Conservation (phyloP, 768 basidiomycete genomes). For the Tulasnella sp. region DNA sequence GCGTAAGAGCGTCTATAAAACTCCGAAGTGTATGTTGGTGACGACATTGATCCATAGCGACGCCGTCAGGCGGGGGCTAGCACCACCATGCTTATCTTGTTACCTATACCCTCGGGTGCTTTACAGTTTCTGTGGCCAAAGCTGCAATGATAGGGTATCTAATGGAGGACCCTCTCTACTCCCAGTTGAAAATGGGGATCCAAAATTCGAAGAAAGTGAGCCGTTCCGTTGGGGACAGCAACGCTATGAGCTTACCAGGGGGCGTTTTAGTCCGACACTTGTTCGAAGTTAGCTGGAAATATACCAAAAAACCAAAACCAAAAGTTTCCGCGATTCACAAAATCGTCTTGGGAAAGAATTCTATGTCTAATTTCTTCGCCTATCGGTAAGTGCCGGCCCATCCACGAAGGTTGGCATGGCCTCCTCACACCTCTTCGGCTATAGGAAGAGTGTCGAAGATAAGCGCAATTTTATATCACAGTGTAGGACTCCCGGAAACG, state of each 20-base stretch:
- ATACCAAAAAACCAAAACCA: background rate
- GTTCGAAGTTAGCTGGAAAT: slow-evolving; percentile 3
- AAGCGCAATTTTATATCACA: slow-evolving; percentile 1
- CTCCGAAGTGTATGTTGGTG: background rate
- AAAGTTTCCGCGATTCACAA: background rate
- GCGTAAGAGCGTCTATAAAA: background rate
- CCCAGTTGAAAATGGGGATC: slow-evolving; percentile 9
- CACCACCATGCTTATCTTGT: slow-evolving; percentile 9
- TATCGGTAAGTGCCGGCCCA: background rate
- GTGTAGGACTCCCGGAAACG: slow-evolving; percentile 10
- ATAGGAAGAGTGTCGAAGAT: slow-evolving; percentile 9
- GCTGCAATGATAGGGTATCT: background rate
- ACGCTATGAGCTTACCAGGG: too few relatives aligned
- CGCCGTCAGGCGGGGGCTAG: slow-evolving; percentile 7
- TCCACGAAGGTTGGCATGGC: background rate
- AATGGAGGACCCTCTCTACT: slow-evolving; percentile 10
- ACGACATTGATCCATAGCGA: background rate
- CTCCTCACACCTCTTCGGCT: background rate
- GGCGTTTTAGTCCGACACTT: background rate
- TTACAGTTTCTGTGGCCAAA: slow-evolving; percentile 13
- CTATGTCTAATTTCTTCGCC: background rate
- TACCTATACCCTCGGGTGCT: slow-evolving; percentile 13
- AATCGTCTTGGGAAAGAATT: background rate
- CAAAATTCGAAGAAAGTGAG: slow-evolving; percentile 22
- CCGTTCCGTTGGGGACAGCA: too few relatives aligned